phyloP scores from a whole-genome alignment of 2,329 filamentous ascomycete genomes.

The Cephalotrichum gorgonifer region DNA sequence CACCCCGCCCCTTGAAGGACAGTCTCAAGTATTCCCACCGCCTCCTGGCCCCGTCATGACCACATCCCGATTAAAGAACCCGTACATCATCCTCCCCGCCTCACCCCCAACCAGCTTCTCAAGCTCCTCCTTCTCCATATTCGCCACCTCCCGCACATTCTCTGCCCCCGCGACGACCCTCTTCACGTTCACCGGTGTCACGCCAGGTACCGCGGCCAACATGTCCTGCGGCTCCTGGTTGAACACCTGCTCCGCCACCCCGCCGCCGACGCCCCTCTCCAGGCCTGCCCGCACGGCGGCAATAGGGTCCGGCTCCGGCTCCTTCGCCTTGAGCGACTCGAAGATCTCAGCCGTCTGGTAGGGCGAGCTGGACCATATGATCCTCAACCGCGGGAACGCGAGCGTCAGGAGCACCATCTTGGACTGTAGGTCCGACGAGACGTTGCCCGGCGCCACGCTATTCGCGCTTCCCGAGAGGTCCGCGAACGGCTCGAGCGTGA shows the following conservation, averaged over 20 bases:
- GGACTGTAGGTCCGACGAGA: conserved; percentile 68
- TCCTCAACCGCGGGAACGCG: conserved; percentile 77
- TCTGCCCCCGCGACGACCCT: conserved; percentile 62
- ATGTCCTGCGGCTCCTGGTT: conserved; percentile 86
- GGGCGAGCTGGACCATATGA: conserved; percentile 88
- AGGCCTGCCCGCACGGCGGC: conserved; percentile 77
- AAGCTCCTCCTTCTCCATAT: conserved; percentile 68
- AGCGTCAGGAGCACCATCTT: conserved; percentile 89
- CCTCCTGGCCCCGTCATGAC: conserved; percentile 16
- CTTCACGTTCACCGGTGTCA: conserved; percentile 69
- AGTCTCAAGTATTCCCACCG: not conserved
- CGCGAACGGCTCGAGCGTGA: conserved; percentile 78
- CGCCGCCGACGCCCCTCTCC: conserved; percentile 20
- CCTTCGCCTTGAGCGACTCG: conserved; percentile 79
- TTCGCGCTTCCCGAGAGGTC: conserved; percentile 52
- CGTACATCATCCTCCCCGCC: conserved; percentile 62
- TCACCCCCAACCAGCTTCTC: conserved; percentile 67
- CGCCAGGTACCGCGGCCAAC: conserved; percentile 72
- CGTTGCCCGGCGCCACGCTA: conserved; percentile 49
- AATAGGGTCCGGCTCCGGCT: conserved; percentile 82
- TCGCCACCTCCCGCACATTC: conserved; percentile 73
- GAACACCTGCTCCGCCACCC: conserved; percentile 32
- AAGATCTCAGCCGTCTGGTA: conserved; percentile 98
- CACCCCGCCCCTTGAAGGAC: not conserved
- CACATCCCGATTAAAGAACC: conserved; percentile 66